Evolutionary conservation across 2,329 filamentous ascomycete genomes (phyloP).

Genomic region (Fusarium sp.): DNA sequence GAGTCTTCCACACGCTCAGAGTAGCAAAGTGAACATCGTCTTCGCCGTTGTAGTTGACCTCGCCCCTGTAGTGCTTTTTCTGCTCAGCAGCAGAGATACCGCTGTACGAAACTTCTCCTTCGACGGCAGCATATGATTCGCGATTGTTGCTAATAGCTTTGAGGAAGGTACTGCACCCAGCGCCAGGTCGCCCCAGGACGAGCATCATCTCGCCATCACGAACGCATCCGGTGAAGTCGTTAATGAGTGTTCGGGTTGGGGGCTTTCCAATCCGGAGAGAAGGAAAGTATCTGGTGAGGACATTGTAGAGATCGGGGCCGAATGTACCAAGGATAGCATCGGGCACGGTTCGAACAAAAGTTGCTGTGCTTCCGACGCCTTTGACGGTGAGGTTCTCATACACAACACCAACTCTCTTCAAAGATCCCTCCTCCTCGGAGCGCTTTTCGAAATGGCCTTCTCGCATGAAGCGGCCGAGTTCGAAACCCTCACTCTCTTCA

Average conservation of each 20-base stretch:
- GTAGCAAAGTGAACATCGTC: conserved; percentile 80
- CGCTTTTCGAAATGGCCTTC: conserved; percentile 36
- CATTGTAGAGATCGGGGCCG: conserved; percentile 78
- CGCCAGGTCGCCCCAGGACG: conserved; percentile 74
- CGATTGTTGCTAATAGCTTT: conserved; percentile 80
- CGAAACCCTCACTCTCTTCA: conserved; percentile 18
- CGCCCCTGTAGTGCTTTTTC: conserved; percentile 75
- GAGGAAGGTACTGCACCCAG: conserved; percentile 80
- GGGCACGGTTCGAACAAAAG: conserved; percentile 77
- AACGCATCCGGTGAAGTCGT: conserved; percentile 50
- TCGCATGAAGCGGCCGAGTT: conserved; percentile 34
- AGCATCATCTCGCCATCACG: conserved; percentile 53
- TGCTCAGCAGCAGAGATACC: conserved; percentile 76
- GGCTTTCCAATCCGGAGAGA: conserved; percentile 36
- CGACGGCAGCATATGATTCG: conserved; percentile 70
- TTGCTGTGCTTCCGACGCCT: conserved; percentile 72
- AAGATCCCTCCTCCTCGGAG: conserved; percentile 63
- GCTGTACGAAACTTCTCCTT: conserved; percentile 77
- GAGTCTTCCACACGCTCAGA: conserved; percentile 80
- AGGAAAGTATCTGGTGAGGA: conserved; percentile 60
- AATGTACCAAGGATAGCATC: conserved; percentile 82
- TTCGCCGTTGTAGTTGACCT: conserved; percentile 82
- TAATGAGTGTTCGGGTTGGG: conserved; percentile 44
- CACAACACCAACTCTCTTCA: conserved; percentile 81
- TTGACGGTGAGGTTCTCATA: conserved; percentile 82